phyloP scores from a whole-genome alignment of 2,329 filamentous ascomycete species.

The Nemania serpens region DNA sequence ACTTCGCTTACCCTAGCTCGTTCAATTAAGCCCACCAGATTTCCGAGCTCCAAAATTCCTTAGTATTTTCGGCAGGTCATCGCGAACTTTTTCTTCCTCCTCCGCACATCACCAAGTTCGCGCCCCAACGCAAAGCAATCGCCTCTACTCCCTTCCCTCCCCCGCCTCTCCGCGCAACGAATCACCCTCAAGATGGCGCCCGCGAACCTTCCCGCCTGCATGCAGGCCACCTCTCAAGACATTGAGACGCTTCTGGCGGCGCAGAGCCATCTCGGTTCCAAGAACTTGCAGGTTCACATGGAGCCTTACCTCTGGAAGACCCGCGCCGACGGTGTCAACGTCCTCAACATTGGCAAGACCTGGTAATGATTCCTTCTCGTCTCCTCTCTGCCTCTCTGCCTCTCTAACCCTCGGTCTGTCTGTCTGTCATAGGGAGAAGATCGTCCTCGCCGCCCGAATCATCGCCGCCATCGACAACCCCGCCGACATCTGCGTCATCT shows the following conservation, averaged over 20 bases:
- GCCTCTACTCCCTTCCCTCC: slow-evolving; percentile 38
- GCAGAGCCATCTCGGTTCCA: slow-evolving; percentile 94
- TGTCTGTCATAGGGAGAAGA: slow-evolving; percentile 96
- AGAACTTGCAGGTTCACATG: slow-evolving; percentile 99
- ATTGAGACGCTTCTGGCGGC: slow-evolving; percentile 99
- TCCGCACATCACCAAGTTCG: slow-evolving; percentile 39
- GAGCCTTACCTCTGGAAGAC: slow-evolving; percentile 99
- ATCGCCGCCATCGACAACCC: slow-evolving; percentile 99
- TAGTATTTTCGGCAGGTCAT: slow-evolving; percentile 23
- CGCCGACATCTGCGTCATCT: slow-evolving; percentile 98
- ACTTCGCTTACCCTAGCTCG: slow-evolving; percentile 30
- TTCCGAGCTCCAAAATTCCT: slow-evolving; percentile 30
- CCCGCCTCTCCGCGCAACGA: slow-evolving; percentile 35
- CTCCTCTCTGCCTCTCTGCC: slow-evolving; percentile 13
- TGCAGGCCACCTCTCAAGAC: slow-evolving; percentile 97
- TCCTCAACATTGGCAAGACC: slow-evolving; percentile 99
- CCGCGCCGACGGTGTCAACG: slow-evolving; percentile 95
- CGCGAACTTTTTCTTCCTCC: slow-evolving; percentile 51
- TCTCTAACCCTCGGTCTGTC: slow-evolving; percentile 9
- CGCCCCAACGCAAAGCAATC: slow-evolving; percentile 33
- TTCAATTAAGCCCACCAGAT: slow-evolving; percentile 29
- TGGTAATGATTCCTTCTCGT: slow-evolving; percentile 64
- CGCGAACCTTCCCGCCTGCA: slow-evolving; percentile 88
- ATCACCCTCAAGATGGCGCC: slow-evolving; percentile 82
- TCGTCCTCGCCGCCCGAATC: slow-evolving; percentile 97